phyloP scores from a whole-genome alignment of 1,139 yeast species.

The Dujonia santamariae region DNA sequence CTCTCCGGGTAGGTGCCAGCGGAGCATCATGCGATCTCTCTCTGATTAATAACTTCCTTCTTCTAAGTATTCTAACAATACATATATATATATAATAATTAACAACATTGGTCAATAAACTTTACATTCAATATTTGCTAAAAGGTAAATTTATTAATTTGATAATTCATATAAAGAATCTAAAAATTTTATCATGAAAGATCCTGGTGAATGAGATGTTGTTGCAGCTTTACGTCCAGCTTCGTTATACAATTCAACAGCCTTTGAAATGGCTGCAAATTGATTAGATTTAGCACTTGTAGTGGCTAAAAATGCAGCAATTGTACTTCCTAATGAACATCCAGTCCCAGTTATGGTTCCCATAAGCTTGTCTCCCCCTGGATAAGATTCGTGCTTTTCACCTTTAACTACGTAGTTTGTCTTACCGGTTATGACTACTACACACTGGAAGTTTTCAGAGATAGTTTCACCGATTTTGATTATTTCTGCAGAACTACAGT shows the following conservation, averaged over 20 bases:
- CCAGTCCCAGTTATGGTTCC: slow-evolving; percentile 86
- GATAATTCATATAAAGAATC: slow-evolving; percentile 34
- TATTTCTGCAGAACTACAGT: slow-evolving; percentile 25
- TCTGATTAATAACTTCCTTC: too few relatives aligned
- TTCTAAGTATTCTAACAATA: too few relatives aligned
- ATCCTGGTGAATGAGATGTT: slow-evolving; percentile 44
- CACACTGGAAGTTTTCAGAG: slow-evolving; percentile 52
- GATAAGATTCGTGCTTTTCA: slow-evolving; percentile 16
- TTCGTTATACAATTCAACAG: slow-evolving; percentile 58
- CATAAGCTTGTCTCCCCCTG: slow-evolving; percentile 69
- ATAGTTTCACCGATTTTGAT: slow-evolving; percentile 45
- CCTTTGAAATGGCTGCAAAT: slow-evolving; percentile 52
- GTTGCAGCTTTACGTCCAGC: slow-evolving; percentile 61
- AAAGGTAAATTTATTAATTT: background rate
- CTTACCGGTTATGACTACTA: slow-evolving; percentile 68
- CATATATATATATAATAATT: too few relatives aligned
- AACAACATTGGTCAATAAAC: too few relatives aligned
- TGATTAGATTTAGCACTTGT: slow-evolving; percentile 20
- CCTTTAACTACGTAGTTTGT: slow-evolving; percentile 27
- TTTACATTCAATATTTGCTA: too few relatives aligned
- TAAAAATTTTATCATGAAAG: slow-evolving; percentile 45
- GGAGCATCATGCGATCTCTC: too few relatives aligned
- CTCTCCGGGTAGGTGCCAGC: too few relatives aligned
- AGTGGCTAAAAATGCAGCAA: slow-evolving; percentile 60
- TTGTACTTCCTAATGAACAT: slow-evolving; percentile 75